Conservation (phyloP, 805 yeast genomes). For the Clavispora asparagi region DNA sequence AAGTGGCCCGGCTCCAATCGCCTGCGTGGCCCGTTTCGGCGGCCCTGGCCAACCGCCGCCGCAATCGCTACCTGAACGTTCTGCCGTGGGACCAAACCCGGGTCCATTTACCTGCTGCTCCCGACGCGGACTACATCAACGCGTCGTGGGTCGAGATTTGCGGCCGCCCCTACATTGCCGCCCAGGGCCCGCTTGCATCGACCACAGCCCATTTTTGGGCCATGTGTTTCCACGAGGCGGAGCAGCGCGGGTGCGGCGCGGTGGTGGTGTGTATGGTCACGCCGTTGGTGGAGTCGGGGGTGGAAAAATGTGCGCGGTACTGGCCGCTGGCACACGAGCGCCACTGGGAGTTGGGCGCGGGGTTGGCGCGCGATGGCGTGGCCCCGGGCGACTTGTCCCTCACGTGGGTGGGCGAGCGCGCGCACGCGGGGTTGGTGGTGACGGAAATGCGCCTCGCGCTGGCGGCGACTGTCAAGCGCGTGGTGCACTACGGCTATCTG, state of each 20-base stretch:
- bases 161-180: slow-evolving; percentile 56
- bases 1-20: slow-evolving; percentile 2
- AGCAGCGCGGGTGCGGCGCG: slow-evolving; percentile 18
- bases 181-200: slow-evolving; percentile 78
- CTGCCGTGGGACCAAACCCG: slow-evolving; percentile 62
- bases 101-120: slow-evolving; percentile 33
- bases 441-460: slow-evolving; percentile 23
- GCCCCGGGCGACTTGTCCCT: slow-evolving; percentile 11
- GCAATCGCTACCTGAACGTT: slow-evolving; percentile 58
- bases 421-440: slow-evolving; percentile 17
- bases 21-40: slow-evolving; percentile 7
- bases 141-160: slow-evolving; percentile 29
- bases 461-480: slow-evolving; percentile 14
- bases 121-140: slow-evolving; percentile 30
- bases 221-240: slow-evolving; percentile 40
- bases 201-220: slow-evolving; percentile 82
- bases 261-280: slow-evolving; percentile 38
- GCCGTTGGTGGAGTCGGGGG: slow-evolving; percentile 13
- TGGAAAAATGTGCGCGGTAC: slow-evolving; percentile 12
- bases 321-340: slow-evolving; percentile 20
- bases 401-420: slow-evolving; percentile 14
- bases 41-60: slow-evolving; percentile 6
- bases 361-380: slow-evolving; percentile 18
- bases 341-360: slow-evolving; percentile 16
- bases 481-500: slow-evolving; percentile 12